Conservation (phyloP, 345 rosid genomes). For the Leavenworthia alabamica region DNA sequence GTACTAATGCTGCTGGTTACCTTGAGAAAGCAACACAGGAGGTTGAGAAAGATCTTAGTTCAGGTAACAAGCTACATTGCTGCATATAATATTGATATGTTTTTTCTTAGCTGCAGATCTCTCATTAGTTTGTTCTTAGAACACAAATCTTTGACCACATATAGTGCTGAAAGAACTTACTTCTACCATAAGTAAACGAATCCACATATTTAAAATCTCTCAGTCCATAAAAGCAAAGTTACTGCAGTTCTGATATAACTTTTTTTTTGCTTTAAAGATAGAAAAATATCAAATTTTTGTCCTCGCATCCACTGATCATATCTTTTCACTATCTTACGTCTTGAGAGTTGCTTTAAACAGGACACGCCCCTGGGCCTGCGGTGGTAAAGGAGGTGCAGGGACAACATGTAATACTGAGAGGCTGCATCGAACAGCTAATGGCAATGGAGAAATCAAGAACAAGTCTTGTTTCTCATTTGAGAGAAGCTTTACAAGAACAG, state of each 20-base stretch:
- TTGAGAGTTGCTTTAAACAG: constrained; percentile 33
- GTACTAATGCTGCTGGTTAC: constrained; percentile 48
- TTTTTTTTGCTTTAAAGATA: too few relatives aligned
- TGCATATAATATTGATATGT: too few relatives aligned
- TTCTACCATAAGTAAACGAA: not conserved
- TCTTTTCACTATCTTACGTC: too few relatives aligned
- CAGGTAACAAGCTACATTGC: too few relatives aligned
- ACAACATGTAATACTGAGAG: constrained; percentile 56
- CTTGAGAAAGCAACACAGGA: constrained; percentile 58
- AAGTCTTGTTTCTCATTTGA: constrained; percentile 60
- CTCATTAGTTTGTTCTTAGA: not conserved
- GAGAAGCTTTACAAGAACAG: constrained; percentile 89
- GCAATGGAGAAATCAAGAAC: constrained; percentile 58
- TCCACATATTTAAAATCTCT: not conserved
- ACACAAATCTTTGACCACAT: too few relatives aligned
- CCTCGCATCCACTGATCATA: too few relatives aligned
- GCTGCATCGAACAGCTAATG: constrained; percentile 65
- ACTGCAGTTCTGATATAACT: not conserved
- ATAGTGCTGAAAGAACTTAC: not conserved
- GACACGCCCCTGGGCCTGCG: constrained; percentile 43
- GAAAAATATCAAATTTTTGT: too few relatives aligned
- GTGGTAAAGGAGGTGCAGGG: constrained; percentile 68
- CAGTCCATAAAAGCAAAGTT: not conserved
- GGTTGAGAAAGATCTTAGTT: constrained; percentile 42
- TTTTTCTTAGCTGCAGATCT: constrained; percentile 9